These are phyloP conservation scores for Aspergillus ostianus DNA, from an alignment of 495 filamentous ascomycete species.

Conservation along the genomic window DNA sequence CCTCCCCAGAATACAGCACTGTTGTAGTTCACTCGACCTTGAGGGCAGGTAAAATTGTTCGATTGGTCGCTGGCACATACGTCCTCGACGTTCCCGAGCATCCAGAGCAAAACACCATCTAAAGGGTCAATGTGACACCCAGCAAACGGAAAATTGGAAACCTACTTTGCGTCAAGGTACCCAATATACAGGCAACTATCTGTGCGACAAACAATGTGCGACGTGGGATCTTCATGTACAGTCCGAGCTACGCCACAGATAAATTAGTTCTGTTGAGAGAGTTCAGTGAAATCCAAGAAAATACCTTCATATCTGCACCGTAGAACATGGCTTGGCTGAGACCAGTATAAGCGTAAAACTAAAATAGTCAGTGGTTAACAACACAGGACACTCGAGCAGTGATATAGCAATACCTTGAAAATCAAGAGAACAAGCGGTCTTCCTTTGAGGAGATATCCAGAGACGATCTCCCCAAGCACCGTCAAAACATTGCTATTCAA, in stretches of 20 bases:
- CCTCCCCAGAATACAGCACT: conserved; percentile 84
- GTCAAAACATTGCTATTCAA: conserved; percentile 73
- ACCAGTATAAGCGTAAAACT: conserved; percentile 75
- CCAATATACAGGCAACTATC: conserved; percentile 75
- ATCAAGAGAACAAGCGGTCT: conserved; percentile 84
- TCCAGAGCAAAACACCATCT: conserved; percentile 76
- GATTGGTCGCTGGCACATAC: conserved; percentile 76
- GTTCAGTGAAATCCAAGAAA: too few species aligned
- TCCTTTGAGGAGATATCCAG: conserved; percentile 69
- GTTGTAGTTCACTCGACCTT: conserved; percentile 87
- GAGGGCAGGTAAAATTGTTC: conserved; percentile 85
- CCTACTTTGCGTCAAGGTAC: conserved; percentile 71
- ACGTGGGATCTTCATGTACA: conserved; percentile 93
- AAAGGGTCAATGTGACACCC: not conserved
- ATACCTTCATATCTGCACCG: conserved; percentile 63
- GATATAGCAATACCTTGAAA: conserved; percentile 50
- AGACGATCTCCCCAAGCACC: conserved; percentile 71
- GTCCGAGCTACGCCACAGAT: conserved; percentile 57
- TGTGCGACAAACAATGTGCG: conserved; percentile 73
- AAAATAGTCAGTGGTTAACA: not conserved
- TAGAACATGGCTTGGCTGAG: conserved; percentile 82
- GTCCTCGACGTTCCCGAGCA: conserved; percentile 72
- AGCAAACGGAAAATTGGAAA: not conserved
- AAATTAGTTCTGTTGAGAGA: too few species aligned
- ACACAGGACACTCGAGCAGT: too few species aligned